Conservation (phyloP, 2,329 filamentous ascomycete genomes). For the Phoma sp. region DNA sequence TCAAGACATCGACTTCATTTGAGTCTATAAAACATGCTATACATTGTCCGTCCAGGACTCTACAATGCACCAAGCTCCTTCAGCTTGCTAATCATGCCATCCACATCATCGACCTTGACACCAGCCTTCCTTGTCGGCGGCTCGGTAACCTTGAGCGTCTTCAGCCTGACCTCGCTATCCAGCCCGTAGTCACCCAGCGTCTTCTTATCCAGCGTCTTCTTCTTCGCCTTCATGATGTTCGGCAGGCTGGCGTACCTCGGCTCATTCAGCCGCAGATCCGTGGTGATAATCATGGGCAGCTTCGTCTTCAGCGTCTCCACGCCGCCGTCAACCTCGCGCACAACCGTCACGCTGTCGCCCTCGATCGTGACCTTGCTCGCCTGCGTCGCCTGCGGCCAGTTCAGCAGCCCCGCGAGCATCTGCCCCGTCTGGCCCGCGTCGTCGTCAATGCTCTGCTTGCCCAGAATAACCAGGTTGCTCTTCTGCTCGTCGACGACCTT, state of each 20-base stretch:
- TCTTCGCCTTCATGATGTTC: slow-evolving; percentile 99
- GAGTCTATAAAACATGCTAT: slow-evolving; percentile 3
- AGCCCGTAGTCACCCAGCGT: slow-evolving; percentile 78
- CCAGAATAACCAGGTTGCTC: slow-evolving; percentile 89
- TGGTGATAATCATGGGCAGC: slow-evolving; percentile 93
- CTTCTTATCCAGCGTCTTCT: slow-evolving; percentile 97
- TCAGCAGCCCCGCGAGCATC: slow-evolving; percentile 92
- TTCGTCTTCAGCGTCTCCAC: slow-evolving; percentile 86
- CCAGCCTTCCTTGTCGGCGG: slow-evolving; percentile 87
- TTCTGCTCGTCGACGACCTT: slow-evolving; percentile 83
- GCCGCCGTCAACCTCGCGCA: slow-evolving; percentile 92
- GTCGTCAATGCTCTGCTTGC: slow-evolving; percentile 98
- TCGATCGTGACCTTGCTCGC: slow-evolving; percentile 83
- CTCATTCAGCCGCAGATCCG: slow-evolving; percentile 92
- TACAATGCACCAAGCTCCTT: slow-evolving; percentile 95
- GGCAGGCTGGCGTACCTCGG: slow-evolving; percentile 93
- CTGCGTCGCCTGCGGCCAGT: slow-evolving; percentile 95
- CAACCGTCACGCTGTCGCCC: slow-evolving; percentile 76
- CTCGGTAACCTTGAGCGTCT: slow-evolving; percentile 90
- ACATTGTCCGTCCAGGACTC: slow-evolving; percentile 1
- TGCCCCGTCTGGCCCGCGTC: slow-evolving; percentile 95
- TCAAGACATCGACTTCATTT: no score
- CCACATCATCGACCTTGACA: slow-evolving; percentile 96
- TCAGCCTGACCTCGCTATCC: slow-evolving; percentile 76
- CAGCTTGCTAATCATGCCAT: slow-evolving; percentile 89